Conservation (phyloP, 2,329 filamentous ascomycete species). For the Trichoderma cornu-damae region DNA sequence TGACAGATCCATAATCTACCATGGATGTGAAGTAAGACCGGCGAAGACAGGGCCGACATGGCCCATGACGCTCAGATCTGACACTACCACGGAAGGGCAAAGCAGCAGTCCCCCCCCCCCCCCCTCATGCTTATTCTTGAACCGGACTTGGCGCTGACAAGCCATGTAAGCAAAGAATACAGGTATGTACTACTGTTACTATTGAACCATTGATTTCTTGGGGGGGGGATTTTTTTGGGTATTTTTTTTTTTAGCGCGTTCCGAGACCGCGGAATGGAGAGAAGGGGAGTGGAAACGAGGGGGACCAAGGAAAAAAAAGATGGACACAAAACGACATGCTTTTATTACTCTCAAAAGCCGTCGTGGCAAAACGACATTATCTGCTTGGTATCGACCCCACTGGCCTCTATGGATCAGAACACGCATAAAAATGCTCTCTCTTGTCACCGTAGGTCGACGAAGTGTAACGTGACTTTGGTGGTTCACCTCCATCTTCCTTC, state of each 20-base stretch:
- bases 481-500: background rate
- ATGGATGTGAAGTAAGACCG: constrained; percentile 5
- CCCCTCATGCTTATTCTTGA: background rate
- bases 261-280: background rate
- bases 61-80: constrained; percentile 5
- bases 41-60: constrained; percentile 1
- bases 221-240: too few relatives aligned
- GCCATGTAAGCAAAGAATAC: background rate
- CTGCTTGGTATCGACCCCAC: background rate
- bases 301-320: background rate
- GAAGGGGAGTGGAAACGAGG: background rate
- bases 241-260: too few relatives aligned
- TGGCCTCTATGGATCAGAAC: background rate
- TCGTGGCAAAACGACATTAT: background rate
- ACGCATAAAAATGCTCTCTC: background rate
- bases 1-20: background rate
- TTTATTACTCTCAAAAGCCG: background rate
- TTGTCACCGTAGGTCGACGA: background rate
- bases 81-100: background rate
- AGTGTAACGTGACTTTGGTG: constrained; percentile 11
- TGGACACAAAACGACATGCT: background rate
- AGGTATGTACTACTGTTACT: too few relatives aligned
- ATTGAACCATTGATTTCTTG: background rate
- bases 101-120: background rate
- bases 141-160: background rate